Evolutionary conservation across 2,329 filamentous ascomycete genomes (phyloP).

Genomic region (Knoxdaviesia proteae): DNA sequence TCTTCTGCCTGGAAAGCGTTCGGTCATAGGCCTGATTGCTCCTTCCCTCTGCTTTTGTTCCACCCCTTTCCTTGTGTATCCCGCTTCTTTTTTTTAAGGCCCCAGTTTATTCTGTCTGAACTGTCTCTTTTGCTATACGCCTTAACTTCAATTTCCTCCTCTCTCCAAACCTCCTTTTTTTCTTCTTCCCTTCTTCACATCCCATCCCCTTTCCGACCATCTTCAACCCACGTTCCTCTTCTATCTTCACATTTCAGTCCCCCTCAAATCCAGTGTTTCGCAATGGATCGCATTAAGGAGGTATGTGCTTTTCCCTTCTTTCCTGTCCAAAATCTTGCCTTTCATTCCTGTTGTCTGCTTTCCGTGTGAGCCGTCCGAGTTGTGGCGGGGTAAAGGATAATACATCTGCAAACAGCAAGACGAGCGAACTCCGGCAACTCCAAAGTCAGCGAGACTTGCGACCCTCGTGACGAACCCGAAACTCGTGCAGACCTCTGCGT

Average conservation of each 20-base stretch:
- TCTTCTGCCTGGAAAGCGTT: neutral
- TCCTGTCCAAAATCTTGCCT: too few relatives aligned
- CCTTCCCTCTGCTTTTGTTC: neutral
- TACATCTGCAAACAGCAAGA: too few relatives aligned
- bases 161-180: constrained; percentile 1
- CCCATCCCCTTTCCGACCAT: neutral
- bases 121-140: constrained; percentile 1
- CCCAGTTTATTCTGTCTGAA: neutral
- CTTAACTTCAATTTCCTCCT: constrained; percentile 2
- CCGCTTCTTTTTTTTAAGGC: neutral
- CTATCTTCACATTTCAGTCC: constrained; percentile 9
- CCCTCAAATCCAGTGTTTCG: constrained; percentile 5
- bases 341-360: too few relatives aligned
- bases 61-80: neutral
- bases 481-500: too few relatives aligned
- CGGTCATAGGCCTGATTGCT: neutral
- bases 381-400: too few relatives aligned
- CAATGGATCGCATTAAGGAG: constrained; percentile 80
- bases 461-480: too few relatives aligned
- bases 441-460: too few relatives aligned
- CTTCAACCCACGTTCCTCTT: constrained; percentile 1
- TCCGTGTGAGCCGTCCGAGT: too few relatives aligned
- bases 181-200: constrained; percentile 2
- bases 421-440: too few relatives aligned
- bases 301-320: constrained; percentile 20